These are phyloP conservation scores for Allium fistulosum DNA, from an alignment of 106 monocot genomes.

Conservation along the genomic window DNA sequence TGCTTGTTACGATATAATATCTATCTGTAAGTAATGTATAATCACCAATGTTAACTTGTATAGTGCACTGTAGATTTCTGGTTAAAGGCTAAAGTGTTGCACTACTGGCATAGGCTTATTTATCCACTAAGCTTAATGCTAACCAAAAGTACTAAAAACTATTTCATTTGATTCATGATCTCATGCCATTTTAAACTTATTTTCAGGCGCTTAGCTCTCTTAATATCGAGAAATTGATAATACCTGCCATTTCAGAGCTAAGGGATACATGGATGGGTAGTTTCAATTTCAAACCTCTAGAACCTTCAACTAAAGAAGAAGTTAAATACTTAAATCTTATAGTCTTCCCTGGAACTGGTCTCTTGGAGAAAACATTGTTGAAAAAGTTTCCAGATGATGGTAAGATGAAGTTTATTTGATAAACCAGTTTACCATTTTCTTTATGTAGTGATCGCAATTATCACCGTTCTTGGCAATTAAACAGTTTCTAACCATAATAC, in stretches of 20 bases:
- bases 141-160: too few relatives aligned
- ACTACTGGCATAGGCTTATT: too few relatives aligned
- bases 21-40: too few relatives aligned
- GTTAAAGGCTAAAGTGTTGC: too few relatives aligned
- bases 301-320: slow-evolving; percentile 47
- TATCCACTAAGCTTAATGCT: too few relatives aligned
- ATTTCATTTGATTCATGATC: too few relatives aligned
- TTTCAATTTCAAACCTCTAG: slow-evolving; percentile 70
- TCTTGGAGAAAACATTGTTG: slow-evolving; percentile 53
- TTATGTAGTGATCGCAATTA: neutral
- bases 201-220: slow-evolving; percentile 64
- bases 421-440: neutral
- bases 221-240: slow-evolving; percentile 61
- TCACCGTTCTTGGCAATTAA: too few relatives aligned
- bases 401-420: slow-evolving; percentile 14
- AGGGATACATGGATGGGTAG: slow-evolving; percentile 66
- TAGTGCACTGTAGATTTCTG: too few relatives aligned
- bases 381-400: slow-evolving; percentile 10
- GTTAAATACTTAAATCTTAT: slow-evolving; percentile 57
- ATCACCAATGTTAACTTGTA: too few relatives aligned
- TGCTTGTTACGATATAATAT: too few relatives aligned
- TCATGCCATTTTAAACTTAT: too few relatives aligned
- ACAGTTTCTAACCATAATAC: neutral
- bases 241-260: slow-evolving; percentile 89
- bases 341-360: slow-evolving; percentile 82